Base-by-base conservation (phyloP, 768 basidiomycete genomes). In the Boletus pseudo-olivaceus region DNA sequence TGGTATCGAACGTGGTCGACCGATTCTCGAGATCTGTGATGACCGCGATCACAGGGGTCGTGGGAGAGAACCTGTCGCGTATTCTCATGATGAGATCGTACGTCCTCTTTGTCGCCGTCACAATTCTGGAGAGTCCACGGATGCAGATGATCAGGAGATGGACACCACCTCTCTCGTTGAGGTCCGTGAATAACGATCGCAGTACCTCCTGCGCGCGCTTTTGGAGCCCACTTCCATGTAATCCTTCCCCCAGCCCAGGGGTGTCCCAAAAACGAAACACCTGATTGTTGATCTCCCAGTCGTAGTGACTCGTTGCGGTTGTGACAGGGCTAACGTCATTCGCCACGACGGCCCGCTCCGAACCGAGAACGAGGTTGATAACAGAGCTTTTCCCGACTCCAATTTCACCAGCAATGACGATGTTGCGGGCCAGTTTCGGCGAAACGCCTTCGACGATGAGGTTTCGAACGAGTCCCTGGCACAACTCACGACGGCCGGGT, bases 11-110 rank as follows among this genome's bases (percentile, higher is more conserved):
- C 1, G 37, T 4, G 27, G 59, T 45, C 30, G 69, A 61, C 34
- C 38, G 41, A 19, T 59, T 67, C 53, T 72, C 71, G 27, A 72
- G 59, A 20, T 63, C 71, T 4, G 71, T 72, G 54, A 72, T 58
- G 17, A 73, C 50, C 7, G 67, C 56, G 10, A 68, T 63, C 6
- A 73, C 58, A 14, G 62, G 71, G 0, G 62, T 55, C 7, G 47
- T 14, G 20, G 49, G 54, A 47, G 53, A 53, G 35, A 60, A 50
- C 49, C 42, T 59, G 5, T 60, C 48, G 10, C 65, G 63, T 8
- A 58, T 48, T 20, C 42, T 54, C 45, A 52, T 44, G 46, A 67
- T 56, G 32, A 49, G 34, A 20, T 67, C 58, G 9, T 64, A 58
- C 12, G 58, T 58, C 51, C 47, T 62, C 52, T 57, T 62, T 19